phyloP scores from a whole-genome alignment of 371 early-diverging fungal species.

The Mortierella sp. region DNA sequence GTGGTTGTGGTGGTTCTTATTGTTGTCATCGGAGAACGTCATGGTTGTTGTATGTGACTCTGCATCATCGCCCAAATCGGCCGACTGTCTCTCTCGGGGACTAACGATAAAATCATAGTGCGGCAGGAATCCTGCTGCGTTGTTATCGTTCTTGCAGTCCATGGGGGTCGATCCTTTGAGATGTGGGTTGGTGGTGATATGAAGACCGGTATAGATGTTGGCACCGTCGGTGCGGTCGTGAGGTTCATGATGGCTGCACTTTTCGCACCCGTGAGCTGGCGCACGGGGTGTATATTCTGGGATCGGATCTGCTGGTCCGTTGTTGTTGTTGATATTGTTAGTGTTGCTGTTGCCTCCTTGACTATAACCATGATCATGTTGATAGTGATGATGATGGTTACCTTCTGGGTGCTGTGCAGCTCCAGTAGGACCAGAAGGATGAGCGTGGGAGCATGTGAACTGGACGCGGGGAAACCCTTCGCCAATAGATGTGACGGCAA shows the following conservation, averaged over 20 bases:
- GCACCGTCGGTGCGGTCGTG: neutral
- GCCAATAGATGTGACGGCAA: slow-evolving; percentile 46
- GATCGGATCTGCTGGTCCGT: slow-evolving; percentile 38
- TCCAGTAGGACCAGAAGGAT: slow-evolving; percentile 18
- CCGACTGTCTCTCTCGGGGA: slow-evolving; percentile 21
- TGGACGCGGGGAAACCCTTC: slow-evolving; percentile 40
- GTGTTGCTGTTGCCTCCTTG: neutral
- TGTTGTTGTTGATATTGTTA: neutral
- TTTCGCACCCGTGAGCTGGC: neutral
- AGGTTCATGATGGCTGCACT: neutral
- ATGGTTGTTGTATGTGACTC: slow-evolving; percentile 22
- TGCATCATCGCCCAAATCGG: neutral
- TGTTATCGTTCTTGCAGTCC: neutral
- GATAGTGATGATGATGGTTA: neutral
- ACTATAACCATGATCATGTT: neutral
- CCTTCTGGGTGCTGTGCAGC: neutral
- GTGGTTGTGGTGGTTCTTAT: slow-evolving; percentile 7
- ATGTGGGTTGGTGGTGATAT: slow-evolving; percentile 10
- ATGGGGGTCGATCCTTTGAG: neutral
- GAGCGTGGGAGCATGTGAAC: slow-evolving; percentile 35
- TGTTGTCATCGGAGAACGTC: slow-evolving; percentile 17
- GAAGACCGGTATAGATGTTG: slow-evolving; percentile 17
- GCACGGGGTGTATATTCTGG: slow-evolving; percentile 22
- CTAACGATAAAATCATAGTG: slow-evolving; percentile 22
- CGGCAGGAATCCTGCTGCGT: neutral